Percentiles rank a stretch among this genome's conserved stretches.
Evolutionary conservation across 2,329 filamentous ascomycete species (phyloP).

Genomic region (Chrysoporthe cubensis): DNA sequence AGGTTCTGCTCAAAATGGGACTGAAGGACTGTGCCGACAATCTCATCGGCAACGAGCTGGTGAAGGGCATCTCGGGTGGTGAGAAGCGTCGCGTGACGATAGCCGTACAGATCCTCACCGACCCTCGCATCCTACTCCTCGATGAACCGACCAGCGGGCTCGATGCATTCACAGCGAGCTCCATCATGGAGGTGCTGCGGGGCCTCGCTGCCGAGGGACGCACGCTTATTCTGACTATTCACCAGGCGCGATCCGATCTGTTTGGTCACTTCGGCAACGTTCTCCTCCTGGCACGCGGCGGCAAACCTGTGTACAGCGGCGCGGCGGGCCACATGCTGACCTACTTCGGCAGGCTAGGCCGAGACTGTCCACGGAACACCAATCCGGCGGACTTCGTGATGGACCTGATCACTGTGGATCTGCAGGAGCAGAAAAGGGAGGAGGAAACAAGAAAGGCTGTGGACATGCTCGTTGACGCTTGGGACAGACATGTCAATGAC

Average conservation of each 20-base stretch:
- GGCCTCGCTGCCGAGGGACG: constrained; percentile 74
- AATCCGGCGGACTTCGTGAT: constrained; percentile 80
- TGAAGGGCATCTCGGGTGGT: constrained; percentile 80
- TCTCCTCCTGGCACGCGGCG: constrained; percentile 71
- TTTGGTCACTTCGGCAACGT: constrained; percentile 75
- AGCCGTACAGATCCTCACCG: constrained; percentile 76
- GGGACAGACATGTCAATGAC: constrained; percentile 43
- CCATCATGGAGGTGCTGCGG: constrained; percentile 74
- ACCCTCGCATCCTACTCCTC: constrained; percentile 72
- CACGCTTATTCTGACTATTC: constrained; percentile 76
- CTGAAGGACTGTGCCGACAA: constrained; percentile 79
- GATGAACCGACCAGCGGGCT: constrained; percentile 79
- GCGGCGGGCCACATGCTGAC: constrained; percentile 64
- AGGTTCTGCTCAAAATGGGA: constrained; percentile 74
- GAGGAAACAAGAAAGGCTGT: constrained; percentile 66
- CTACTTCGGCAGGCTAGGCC: constrained; percentile 64
- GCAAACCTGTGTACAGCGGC: constrained; percentile 70
- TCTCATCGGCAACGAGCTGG: constrained; percentile 70
- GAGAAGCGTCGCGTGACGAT: constrained; percentile 80
- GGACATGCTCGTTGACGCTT: constrained; percentile 61
- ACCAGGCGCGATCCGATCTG: constrained; percentile 74
- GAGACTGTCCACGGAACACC: constrained; percentile 68
- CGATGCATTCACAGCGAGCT: constrained; percentile 77
- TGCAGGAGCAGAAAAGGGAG: constrained; percentile 68
- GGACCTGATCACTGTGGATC: constrained; percentile 75